Evolutionary conservation across 2,329 filamentous ascomycete species (phyloP), one percentile per base, ranked within the genome.

Genomic region (Diaporthe citri): DNA sequence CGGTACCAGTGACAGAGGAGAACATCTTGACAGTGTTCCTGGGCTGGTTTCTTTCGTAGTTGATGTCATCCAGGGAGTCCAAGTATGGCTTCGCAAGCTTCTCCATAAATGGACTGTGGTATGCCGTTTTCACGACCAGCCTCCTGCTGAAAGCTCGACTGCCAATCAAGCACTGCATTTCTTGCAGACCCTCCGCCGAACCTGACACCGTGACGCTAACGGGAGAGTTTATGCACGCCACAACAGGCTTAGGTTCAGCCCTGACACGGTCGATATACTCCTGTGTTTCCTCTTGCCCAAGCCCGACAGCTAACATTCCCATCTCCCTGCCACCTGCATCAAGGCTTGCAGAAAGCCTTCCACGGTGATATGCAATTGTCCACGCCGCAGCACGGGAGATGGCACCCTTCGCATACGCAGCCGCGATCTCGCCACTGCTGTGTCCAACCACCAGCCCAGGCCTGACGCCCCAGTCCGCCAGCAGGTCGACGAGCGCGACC

Each of bases 201-300:
- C 84, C 84, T 0, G 83, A 83, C 0, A 85, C 31, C 0, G 84
- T 85, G 9, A 82, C 74, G 66, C 80, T 85, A 0, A 76, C 55
- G 0, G 83, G 82, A 39, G 73, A 72, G 52, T 76, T 76, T 25
- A 72, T 28, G 52, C 75, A 74, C 12, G 72, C 75, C 22, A 74
- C 51, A 12, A 74, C 73, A 10, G 60, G 67, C 48, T 36, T 60
- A 3, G 56, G 36, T 1, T 46, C 59, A 22, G 56, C 39, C 43
- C 28, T 43, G 3, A 72, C 67, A n/a, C 52, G 41, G 25, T 60
- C 41, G 7, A 76, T 39, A 43, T 71, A 76, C 28, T 2, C 67
- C 17, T 25, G 72, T 9, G 73, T 71, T 69, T 55, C 41, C 25
- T 51, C 41, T 8, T 12, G 4, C 7, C 71, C 46, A 1, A 71